These are phyloP conservation scores for Saccharomycopsis lassenensis DNA, from an alignment of 805 yeast genomes.

Conservation along the genomic window DNA sequence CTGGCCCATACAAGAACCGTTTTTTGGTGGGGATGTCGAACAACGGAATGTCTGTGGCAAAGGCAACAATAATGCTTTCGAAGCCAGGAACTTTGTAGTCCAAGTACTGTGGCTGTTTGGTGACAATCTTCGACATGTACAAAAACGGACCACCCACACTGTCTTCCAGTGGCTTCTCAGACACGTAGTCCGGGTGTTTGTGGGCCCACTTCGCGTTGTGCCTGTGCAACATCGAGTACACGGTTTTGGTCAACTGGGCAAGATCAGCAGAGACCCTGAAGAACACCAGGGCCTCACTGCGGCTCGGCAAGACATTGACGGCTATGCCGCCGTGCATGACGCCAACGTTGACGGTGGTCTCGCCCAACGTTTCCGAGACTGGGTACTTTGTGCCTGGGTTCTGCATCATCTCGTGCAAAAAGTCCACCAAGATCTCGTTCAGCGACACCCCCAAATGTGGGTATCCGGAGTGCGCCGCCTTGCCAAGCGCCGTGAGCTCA, in stretches of 20 bases:
- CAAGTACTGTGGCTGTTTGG: slow-evolving; percentile 30
- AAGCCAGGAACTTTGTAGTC: slow-evolving; percentile 59
- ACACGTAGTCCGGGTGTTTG: neutral
- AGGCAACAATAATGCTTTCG: slow-evolving; percentile 38
- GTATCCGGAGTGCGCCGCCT: slow-evolving; percentile 57
- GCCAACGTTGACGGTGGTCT: slow-evolving; percentile 54
- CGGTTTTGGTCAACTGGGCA: neutral
- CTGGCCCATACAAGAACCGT: slow-evolving; percentile 43
- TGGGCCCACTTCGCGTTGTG: slow-evolving; percentile 1
- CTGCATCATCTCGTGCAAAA: slow-evolving; percentile 34
- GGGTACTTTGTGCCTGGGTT: slow-evolving; percentile 33
- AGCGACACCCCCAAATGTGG: slow-evolving; percentile 62
- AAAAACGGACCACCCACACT: slow-evolving; percentile 2
- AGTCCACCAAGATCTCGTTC: slow-evolving; percentile 40
- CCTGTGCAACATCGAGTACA: neutral
- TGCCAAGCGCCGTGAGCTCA: slow-evolving; percentile 37
- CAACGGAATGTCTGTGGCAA: slow-evolving; percentile 20
- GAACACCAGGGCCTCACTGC: slow-evolving; percentile 37
- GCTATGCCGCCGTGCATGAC: slow-evolving; percentile 51
- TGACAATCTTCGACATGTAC: neutral
- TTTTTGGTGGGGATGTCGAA: slow-evolving; percentile 11
- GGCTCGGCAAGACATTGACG: slow-evolving; percentile 52
- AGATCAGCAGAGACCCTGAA: slow-evolving; percentile 45
- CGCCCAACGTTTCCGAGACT: slow-evolving; percentile 41
- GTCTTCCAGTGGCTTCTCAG: neutral